phyloP scores from a whole-genome alignment of 2,329 filamentous ascomycete species.

The Trichoderma afroharzianum region DNA sequence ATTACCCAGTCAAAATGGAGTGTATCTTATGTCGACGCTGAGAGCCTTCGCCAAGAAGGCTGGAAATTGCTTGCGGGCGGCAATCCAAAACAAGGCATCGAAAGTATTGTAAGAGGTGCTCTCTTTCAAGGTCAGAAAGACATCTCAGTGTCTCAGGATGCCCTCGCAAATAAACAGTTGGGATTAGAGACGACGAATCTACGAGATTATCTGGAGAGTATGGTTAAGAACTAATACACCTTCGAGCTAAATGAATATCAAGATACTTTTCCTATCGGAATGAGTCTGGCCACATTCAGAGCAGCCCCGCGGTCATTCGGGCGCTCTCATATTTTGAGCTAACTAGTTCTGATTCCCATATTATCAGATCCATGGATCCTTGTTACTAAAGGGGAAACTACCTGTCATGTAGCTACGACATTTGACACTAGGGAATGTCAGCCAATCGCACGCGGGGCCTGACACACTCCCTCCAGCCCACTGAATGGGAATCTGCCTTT shows the following conservation, averaged over 20 bases:
- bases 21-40: not conserved
- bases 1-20: not conserved
- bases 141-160: not conserved
- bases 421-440: not conserved
- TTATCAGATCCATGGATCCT: too few species aligned
- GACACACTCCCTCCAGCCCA: not conserved
- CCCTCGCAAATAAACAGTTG: not conserved
- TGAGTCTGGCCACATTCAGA: not conserved
- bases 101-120: not conserved
- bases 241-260: not conserved
- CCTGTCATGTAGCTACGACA: not conserved
- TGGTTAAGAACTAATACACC: not conserved
- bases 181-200: not conserved
- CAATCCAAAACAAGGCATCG: not conserved
- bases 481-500: not conserved
- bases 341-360: too few species aligned
- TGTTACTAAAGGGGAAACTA: too few species aligned
- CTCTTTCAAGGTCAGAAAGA: not conserved
- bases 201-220: not conserved
- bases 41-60: not conserved
- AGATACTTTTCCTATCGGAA: not conserved
- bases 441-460: not conserved
- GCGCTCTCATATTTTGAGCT: too few species aligned
- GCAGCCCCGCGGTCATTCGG: not conserved
- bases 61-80: not conserved